Evolutionary conservation across 208 protist genomes (phyloP), one percentile per base, ranked within the genome.

Genomic region (Leishmania aethiopica): DNA sequence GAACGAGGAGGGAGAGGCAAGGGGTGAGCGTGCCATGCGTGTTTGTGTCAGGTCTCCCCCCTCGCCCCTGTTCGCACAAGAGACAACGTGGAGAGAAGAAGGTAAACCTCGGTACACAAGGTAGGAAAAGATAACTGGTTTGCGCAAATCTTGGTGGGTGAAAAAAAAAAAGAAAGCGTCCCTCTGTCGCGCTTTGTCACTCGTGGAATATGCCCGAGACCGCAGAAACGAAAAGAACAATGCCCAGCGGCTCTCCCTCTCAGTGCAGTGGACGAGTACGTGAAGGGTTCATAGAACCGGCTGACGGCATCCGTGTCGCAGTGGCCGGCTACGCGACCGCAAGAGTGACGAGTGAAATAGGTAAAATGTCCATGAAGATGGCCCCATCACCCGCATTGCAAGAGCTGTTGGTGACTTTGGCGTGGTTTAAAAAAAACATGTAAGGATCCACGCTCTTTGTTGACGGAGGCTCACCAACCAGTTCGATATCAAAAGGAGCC

Each of bases 341-440:
- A 51, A 75, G 83, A 7, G 79, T 86, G 59, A 86, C 57, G 22
- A 83, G 79, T 0, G 83, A 82, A 55, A 86, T 83, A 45, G 79
- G 83, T 42, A 82, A 75, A 57, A 86, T 82, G 32, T 83, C 84
- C 49, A 62, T 79, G 64, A 88, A 73, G 8, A 75, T 42, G 22
- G 83, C 40, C 42, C 80, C 28, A 40, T 94, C 87, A 25, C 66
- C 66, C 7, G 75, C 64, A 59, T 77, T 82, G 32, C 69, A 90
- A 22, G 85, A 79, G 28, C 72, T 73, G 64, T 95, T 95, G 6
- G 81, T 87, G n/a, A 93, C 75, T 28, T 75, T 77, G 25, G 88
- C 91, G 59, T 88, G 90, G 76, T 95, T 93, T 17, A 93, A 79
- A 87, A 87, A 95, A 77, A 89, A 92, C 69, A 87, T 75, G 69